phyloP scores from a whole-genome alignment of 2,329 filamentous ascomycete species.

The Clonostachys sp. region DNA sequence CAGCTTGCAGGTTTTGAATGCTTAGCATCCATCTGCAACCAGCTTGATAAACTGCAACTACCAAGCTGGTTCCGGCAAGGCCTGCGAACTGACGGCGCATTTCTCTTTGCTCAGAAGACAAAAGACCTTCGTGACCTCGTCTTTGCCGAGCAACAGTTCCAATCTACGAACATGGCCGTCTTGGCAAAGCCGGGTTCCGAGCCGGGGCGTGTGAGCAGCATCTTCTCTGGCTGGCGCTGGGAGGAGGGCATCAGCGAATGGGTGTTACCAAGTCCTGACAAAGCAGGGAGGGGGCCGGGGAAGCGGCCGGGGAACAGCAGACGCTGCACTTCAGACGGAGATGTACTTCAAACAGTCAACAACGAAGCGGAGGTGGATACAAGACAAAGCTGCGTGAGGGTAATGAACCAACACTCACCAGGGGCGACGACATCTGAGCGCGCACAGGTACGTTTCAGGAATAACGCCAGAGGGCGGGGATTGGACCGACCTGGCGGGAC shows the following conservation, averaged over 20 bases:
- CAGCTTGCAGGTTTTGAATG: constrained; percentile 26
- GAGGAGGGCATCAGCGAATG: constrained; percentile 35
- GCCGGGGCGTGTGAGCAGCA: constrained; percentile 4
- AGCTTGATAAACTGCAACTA: constrained; percentile 26
- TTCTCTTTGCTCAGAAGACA: constrained; percentile 45
- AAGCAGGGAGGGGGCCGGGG: too few relatives aligned
- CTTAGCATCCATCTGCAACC: constrained; percentile 32
- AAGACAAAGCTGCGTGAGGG: too few relatives aligned
- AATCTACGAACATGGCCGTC: not conserved
- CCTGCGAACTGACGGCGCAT: constrained; percentile 41
- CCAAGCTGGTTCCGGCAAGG: constrained; percentile 22
- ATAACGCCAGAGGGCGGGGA: too few relatives aligned
- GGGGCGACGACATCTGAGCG: too few relatives aligned
- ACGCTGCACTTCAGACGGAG: too few relatives aligned
- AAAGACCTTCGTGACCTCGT: constrained; percentile 47
- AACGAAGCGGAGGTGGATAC: too few relatives aligned
- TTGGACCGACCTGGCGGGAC: too few relatives aligned
- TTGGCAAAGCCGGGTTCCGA: too few relatives aligned
- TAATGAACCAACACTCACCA: too few relatives aligned
- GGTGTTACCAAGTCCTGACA: constrained; percentile 4
- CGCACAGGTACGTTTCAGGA: too few relatives aligned
- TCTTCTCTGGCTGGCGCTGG: constrained; percentile 31
- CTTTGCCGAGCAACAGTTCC: constrained; percentile 35
- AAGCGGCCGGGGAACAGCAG: too few relatives aligned
- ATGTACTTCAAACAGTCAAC: too few relatives aligned